Evolutionary conservation across 768 basidiomycete genomes (phyloP).

Genomic region (Tulasnella sp.): DNA sequence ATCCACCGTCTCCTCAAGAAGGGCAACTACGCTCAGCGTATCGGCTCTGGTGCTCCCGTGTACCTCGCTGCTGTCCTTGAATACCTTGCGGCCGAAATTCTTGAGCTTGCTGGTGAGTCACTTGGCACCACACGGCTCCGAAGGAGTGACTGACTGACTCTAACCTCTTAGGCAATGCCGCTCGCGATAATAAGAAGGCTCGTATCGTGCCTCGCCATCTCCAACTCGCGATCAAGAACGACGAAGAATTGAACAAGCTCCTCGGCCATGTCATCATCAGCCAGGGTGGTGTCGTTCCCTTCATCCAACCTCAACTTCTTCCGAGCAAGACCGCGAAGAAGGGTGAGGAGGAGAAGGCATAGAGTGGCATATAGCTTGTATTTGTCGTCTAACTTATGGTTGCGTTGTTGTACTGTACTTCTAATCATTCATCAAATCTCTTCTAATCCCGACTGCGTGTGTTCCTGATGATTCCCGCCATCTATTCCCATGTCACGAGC

Average conservation of each 20-base stretch:
- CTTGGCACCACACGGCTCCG: not conserved
- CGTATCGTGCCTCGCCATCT: slow-evolving; percentile 73
- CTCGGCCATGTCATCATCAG: slow-evolving; percentile 55
- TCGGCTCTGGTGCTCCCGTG: slow-evolving; percentile 66
- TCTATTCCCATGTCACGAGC: slow-evolving; percentile 64
- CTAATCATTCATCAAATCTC: too few species aligned
- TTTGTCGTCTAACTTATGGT: too few species aligned
- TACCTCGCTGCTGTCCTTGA: slow-evolving; percentile 80
- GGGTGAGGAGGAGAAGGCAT: slow-evolving; percentile 1
- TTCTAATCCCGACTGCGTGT: too few species aligned
- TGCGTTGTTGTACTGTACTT: not conserved
- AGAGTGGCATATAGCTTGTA: not conserved
- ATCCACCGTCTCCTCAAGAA: slow-evolving; percentile 67
- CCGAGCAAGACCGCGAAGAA: slow-evolving; percentile 16
- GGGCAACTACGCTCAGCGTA: slow-evolving; percentile 59
- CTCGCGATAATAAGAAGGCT: slow-evolving; percentile 70
- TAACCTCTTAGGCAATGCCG: slow-evolving; percentile 38
- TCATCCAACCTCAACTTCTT: slow-evolving; percentile 40
- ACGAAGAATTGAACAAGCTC: slow-evolving; percentile 56
- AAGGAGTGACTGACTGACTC: not conserved
- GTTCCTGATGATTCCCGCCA: too few species aligned
- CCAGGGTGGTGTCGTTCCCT: slow-evolving; percentile 64
- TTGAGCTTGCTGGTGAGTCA: slow-evolving; percentile 58
- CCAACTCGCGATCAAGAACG: slow-evolving; percentile 65
- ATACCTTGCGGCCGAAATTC: slow-evolving; percentile 76